phyloP scores from a whole-genome alignment of 331 rosid species.

The Acacia concinna region DNA sequence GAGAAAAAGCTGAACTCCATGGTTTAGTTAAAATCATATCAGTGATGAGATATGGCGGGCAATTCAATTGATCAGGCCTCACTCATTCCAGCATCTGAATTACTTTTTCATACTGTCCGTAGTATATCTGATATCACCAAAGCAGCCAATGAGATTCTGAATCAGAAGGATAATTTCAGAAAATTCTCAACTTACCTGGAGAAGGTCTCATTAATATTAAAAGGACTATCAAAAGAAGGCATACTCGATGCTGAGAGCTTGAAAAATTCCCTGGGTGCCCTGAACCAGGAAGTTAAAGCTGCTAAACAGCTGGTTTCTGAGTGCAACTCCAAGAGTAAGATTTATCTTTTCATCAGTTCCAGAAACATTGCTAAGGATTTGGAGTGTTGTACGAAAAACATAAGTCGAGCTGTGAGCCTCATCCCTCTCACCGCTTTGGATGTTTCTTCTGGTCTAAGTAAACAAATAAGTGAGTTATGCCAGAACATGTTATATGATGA shows the following conservation, averaged over 20 bases:
- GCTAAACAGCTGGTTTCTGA: constrained; percentile 50
- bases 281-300: constrained; percentile 47
- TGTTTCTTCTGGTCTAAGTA: constrained; percentile 36
- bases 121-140: constrained; percentile 37
- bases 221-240: constrained; percentile 36
- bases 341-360: constrained; percentile 53
- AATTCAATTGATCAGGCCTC: constrained; percentile 32
- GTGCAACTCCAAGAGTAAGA: constrained; percentile 50
- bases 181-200: constrained; percentile 46
- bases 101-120: constrained; percentile 36
- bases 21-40: background rate
- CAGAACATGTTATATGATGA: constrained; percentile 49
- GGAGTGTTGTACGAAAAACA: constrained; percentile 45
- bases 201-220: constrained; percentile 36
- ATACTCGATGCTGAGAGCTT: constrained; percentile 35
- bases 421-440: constrained; percentile 44
- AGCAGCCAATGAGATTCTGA: constrained; percentile 46
- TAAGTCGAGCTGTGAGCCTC: constrained; percentile 42
- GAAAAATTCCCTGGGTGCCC: constrained; percentile 36
- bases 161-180: constrained; percentile 52
- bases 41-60: constrained; percentile 37
- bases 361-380: constrained; percentile 43
- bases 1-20: background rate
- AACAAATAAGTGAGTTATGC: constrained; percentile 40
- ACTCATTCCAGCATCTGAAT: constrained; percentile 42